These are phyloP conservation scores for Geotrichum histeridarum DNA, from an alignment of 1,139 yeast genomes.

Conservation along the genomic window DNA sequence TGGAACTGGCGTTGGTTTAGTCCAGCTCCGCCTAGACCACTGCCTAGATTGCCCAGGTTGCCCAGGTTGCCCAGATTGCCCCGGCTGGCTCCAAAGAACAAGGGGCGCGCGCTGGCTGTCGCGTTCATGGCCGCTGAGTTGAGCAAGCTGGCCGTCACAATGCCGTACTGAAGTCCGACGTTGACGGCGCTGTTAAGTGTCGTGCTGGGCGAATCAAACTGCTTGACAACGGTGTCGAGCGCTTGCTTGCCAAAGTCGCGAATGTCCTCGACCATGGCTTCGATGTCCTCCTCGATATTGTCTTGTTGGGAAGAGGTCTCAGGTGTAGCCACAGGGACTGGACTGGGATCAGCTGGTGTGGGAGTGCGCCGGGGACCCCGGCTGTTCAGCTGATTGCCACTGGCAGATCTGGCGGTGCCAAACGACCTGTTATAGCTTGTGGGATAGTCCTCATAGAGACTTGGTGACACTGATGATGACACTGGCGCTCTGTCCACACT, in stretches of 20 bases:
- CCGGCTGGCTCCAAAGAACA: conserved; percentile 2
- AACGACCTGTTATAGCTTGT: not conserved
- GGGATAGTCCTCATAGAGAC: not conserved
- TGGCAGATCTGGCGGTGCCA: conserved; percentile 2
- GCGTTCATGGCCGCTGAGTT: conserved; percentile 17
- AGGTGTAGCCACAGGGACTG: not conserved
- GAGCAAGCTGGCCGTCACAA: conserved; percentile 16
- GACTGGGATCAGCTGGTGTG: not conserved
- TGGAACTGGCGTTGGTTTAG: not conserved
- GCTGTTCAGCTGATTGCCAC: not conserved
- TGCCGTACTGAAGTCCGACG: conserved; percentile 12
- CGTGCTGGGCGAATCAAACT: not conserved
- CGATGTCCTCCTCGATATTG: conserved; percentile 16
- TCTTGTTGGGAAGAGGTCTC: not conserved
- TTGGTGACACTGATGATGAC: too few relatives aligned
- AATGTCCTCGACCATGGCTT: conserved; percentile 16
- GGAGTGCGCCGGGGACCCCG: not conserved
- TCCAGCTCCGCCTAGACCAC: too few relatives aligned
- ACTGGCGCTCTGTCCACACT: not conserved
- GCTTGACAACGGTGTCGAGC: conserved; percentile 3
- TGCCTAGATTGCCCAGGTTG: too few relatives aligned
- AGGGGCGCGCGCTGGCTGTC: conserved; percentile 11
- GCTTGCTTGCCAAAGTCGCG: conserved; percentile 14
- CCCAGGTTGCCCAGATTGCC: not conserved
- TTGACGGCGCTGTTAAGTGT: conserved; percentile 4